These are phyloP conservation scores for Ascochyta clinopodiicola DNA, from an alignment of 2,329 filamentous ascomycete genomes.

Conservation along the genomic window DNA sequence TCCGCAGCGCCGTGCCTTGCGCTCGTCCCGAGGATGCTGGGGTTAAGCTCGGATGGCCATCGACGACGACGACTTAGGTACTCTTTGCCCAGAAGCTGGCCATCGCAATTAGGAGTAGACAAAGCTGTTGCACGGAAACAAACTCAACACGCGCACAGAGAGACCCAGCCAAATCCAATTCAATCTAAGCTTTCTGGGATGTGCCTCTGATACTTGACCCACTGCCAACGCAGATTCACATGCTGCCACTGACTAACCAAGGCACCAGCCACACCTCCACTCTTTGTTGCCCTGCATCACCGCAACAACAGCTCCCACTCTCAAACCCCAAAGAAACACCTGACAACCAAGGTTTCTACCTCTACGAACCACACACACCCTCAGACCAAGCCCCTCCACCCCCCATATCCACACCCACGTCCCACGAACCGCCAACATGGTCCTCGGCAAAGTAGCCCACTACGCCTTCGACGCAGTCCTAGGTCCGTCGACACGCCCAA, in stretches of 20 bases:
- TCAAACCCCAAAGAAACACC: background rate
- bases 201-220: conserved; percentile 15
- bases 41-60: conserved; percentile 1
- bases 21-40: conserved; percentile 30
- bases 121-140: conserved; percentile 2
- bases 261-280: conserved; percentile 35
- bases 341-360: background rate
- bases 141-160: background rate
- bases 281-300: conserved; percentile 27
- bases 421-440: too few species aligned
- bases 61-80: too few species aligned
- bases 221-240: conserved; percentile 31
- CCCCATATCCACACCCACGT: background rate
- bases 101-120: background rate
- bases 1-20: conserved; percentile 32
- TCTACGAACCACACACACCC: too few species aligned
- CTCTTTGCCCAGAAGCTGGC: too few species aligned
- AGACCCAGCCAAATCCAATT: background rate
- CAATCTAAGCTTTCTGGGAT: conserved; percentile 1
- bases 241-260: conserved; percentile 20
- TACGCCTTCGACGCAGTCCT: conserved; percentile 97
- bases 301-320: conserved; percentile 18
- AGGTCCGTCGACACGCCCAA: conserved; percentile 61
- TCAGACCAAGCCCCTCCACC: background rate
- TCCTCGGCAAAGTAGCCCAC: conserved; percentile 85